phyloP scores from a whole-genome alignment of 2,329 filamentous ascomycete species.

The Ophiostoma sp. region DNA sequence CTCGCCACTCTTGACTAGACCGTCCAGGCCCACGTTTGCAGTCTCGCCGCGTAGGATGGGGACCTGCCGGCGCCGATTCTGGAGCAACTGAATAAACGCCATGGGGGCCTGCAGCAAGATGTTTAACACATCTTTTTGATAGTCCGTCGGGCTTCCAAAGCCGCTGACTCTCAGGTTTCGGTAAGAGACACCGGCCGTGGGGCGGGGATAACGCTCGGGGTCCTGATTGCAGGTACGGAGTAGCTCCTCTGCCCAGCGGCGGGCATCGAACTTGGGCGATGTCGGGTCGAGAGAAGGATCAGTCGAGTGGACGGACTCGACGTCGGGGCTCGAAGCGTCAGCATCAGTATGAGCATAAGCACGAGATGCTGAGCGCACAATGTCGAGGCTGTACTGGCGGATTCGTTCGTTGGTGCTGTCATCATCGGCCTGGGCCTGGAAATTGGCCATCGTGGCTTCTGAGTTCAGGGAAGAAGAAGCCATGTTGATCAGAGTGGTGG shows the following conservation, averaged over 20 bases:
- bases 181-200: conserved; percentile 58
- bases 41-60: conserved; percentile 46
- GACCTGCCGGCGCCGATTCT: conserved; percentile 49
- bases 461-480: conserved; percentile 11
- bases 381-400: conserved; percentile 25
- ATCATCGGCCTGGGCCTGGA: neutral
- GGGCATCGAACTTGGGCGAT: conserved; percentile 41
- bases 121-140: conserved; percentile 62
- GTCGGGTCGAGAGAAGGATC: conserved; percentile 40
- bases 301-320: neutral
- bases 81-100: conserved; percentile 44
- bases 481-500: neutral
- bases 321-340: neutral
- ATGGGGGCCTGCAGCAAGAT: conserved; percentile 49
- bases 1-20: conserved; percentile 51
- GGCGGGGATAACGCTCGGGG: conserved; percentile 25
- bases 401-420: conserved; percentile 18
- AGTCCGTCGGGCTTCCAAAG: conserved; percentile 62
- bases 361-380: conserved; percentile 24
- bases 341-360: conserved; percentile 16
- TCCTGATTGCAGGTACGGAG: conserved; percentile 39
- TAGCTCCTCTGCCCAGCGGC: conserved; percentile 44
- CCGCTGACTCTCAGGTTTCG: conserved; percentile 63
- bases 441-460: neutral
- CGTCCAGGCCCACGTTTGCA: conserved; percentile 28